Evolutionary conservation across 345 rosid species (phyloP), one percentile per base, ranked within the genome.

Genomic region (Rhodomyrtus tomentosa): DNA sequence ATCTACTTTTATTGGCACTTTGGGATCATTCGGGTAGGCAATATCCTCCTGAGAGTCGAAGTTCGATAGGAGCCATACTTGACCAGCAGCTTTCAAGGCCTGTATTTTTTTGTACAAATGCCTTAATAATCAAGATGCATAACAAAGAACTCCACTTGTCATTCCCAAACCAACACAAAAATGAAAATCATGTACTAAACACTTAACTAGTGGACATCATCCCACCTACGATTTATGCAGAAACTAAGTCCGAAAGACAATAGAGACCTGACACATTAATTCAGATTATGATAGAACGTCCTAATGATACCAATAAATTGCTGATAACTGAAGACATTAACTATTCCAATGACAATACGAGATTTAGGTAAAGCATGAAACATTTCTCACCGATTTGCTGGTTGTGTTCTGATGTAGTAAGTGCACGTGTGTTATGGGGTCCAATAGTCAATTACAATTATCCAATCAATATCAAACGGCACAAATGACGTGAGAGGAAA

Each of bases 21-120:
- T 93, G 38, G 96, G 95, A 84, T 96, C 95, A 82, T 96, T 93
- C 0, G 99, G 98, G 76, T 93, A 94, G 27, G 95, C 98, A 56
- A 93, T 90, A 73, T 96, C 93, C 85, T 92, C 98, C 80, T 93
- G 93, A 1, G 95, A 91, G 73, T 94, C 94, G 10, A 93, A 91
- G 84, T 91, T 94, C 10, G 95, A 92, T 48, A 96, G 87, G 73
- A 95, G 87, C 95, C 95, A 95, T 81, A 96, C 92, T 81, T 91
- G 89, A 45, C 91, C 90, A 2, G 89, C 90, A 85, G 92, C 92
- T 91, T 92, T 93, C 85, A 93, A 36, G 55, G 94, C 94, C 99
- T 94, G 38, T n/a, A 83, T 5, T 22, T 40, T 40, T 40, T 40
- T 3, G 20, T 20, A 6, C 16, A 18, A 6, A 5, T 18, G 22